Percentiles rank a stretch among this genome's conserved stretches.
Evolutionary conservation across 352 stramenopile genomes (phyloP).

Genomic region (Phytophthora boehmeriae): DNA sequence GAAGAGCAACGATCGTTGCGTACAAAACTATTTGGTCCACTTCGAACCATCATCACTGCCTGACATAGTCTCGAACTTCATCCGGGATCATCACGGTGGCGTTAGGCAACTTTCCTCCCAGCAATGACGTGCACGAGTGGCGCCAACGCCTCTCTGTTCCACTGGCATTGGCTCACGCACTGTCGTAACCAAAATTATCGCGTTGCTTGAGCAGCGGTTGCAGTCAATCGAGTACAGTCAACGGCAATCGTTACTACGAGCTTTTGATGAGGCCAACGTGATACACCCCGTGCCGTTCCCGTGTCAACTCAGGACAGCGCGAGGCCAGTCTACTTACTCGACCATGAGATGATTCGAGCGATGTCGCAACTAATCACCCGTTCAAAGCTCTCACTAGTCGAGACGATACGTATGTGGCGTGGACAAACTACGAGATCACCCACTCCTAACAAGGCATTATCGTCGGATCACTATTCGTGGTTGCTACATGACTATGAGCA

Average conservation of each 20-base stretch:
- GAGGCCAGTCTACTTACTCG: background rate
- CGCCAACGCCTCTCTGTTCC: background rate
- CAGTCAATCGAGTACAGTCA: background rate
- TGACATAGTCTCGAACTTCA: background rate
- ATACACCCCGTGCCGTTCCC: background rate
- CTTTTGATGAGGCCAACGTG: background rate
- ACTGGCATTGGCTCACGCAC: background rate
- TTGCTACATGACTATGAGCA: background rate
- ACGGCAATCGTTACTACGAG: background rate
- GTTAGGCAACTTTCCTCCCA: no score
- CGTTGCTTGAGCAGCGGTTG: background rate
- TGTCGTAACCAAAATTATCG: background rate
- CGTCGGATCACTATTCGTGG: background rate
- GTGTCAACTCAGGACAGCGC: background rate
- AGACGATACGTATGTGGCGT: background rate
- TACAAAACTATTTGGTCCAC: background rate
- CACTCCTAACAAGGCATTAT: background rate
- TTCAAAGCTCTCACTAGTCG: background rate
- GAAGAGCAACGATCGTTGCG: background rate
- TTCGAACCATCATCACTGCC: background rate
- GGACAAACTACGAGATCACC: background rate
- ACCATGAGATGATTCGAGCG: background rate
- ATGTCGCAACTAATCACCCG: background rate
- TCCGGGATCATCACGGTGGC: background rate
- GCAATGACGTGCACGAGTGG: background rate